Conservation (phyloP, 805 yeast genomes). For the Trichomonascus vanleenenianus region DNA sequence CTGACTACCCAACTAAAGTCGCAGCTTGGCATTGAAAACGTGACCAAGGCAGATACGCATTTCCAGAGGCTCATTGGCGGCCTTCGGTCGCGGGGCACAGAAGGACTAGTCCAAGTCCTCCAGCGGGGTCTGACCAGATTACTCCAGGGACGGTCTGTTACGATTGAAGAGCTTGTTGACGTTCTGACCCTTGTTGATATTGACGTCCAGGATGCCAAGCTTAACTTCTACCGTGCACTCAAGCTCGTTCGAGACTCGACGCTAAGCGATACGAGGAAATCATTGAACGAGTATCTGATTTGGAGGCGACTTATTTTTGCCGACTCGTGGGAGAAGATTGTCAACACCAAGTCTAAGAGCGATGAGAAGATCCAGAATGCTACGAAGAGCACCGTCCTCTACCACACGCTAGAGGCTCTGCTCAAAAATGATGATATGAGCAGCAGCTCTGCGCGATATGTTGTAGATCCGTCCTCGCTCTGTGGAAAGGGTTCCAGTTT, state of each 20-base stretch:
- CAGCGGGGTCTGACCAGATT: background rate
- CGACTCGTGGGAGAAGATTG: constrained; percentile 43
- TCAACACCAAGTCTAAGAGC: constrained; percentile 31
- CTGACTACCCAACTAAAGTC: constrained; percentile 6
- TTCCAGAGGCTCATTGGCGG: background rate
- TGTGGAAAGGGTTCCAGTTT: constrained; percentile 2
- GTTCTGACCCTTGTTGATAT: constrained; percentile 41
- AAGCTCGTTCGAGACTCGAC: constrained; percentile 33
- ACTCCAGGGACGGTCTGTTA: constrained; percentile 22
- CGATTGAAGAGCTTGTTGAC: constrained; percentile 42
- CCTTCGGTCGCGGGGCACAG: background rate
- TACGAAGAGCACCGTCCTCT: constrained; percentile 38
- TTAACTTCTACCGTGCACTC: constrained; percentile 40
- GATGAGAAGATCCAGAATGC: constrained; percentile 36
- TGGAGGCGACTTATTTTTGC: constrained; percentile 54
- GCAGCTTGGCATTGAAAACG: background rate
- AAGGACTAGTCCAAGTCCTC: background rate
- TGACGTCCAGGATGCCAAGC: constrained; percentile 20
- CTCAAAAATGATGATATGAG: background rate
- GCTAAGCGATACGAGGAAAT: constrained; percentile 26
- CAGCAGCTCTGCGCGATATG: background rate
- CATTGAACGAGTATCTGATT: constrained; percentile 32
- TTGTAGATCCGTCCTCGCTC: constrained; percentile 2
- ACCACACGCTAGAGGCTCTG: constrained; percentile 32
- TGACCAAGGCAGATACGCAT: background rate